Evolutionary conservation across 2,329 filamentous ascomycete species (phyloP).

Genomic region (Penicillium polonicum): DNA sequence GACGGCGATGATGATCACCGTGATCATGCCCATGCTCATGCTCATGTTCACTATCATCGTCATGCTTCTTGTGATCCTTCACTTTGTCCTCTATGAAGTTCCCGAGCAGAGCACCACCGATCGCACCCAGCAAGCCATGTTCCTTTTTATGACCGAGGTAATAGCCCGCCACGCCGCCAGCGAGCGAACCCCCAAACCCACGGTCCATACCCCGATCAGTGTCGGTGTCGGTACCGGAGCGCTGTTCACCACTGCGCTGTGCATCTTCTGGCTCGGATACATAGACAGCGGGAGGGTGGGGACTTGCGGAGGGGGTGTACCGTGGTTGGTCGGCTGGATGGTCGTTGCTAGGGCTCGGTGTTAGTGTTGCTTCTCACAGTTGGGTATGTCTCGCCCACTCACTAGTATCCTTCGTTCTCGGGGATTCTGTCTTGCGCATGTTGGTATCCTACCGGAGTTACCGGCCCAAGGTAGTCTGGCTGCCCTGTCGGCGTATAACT

Average conservation of each 20-base stretch:
- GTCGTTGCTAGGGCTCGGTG: conserved; percentile 6
- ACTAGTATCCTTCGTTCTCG: conserved; percentile 38
- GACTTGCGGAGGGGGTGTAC: conserved; percentile 19
- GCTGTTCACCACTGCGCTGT: conserved; percentile 10
- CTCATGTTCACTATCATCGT: conserved; percentile 21
- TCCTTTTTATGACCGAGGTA: conserved; percentile 57
- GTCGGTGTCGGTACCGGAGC: conserved; percentile 10
- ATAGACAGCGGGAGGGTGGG: conserved; percentile 18
- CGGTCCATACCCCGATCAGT: conserved; percentile 48
- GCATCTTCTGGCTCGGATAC: conserved; percentile 15
- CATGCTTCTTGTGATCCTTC: conserved; percentile 45
- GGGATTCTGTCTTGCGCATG: conserved; percentile 18
- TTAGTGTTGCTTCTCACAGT: background rate
- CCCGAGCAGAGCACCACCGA: conserved; percentile 58
- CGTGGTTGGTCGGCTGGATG: conserved; percentile 19
- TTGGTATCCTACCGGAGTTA: conserved; percentile 50
- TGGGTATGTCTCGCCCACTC: conserved; percentile 9
- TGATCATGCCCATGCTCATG: conserved; percentile 13
- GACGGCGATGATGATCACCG: conserved; percentile 8
- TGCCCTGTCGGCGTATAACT: conserved; percentile 48
- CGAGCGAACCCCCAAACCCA: conserved; percentile 57
- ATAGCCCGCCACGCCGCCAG: conserved; percentile 57
- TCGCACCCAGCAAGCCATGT: conserved; percentile 58
- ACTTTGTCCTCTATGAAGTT: conserved; percentile 55
- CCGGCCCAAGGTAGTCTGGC: conserved; percentile 36